Evolutionary conservation across 768 basidiomycete species (phyloP), one percentile per base, ranked within the genome.

Genomic region (Phlegmacium glaucopus): DNA sequence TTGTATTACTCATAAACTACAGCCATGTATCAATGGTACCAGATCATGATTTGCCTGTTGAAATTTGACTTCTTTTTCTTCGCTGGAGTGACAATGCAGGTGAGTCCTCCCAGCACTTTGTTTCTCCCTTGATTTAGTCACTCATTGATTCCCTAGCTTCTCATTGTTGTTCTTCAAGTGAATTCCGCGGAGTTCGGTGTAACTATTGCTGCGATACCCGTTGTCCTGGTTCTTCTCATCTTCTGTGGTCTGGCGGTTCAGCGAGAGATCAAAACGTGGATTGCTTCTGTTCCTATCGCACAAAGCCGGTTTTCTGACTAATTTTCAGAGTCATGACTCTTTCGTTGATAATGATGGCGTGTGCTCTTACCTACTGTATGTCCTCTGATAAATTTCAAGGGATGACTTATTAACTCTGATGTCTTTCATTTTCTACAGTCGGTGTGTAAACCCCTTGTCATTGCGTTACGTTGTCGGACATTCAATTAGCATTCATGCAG

Each of bases 41-140:
- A 93, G 68, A 80, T 93, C 57, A 79, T 91, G 75, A 81, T 93
- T 39, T 91, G 88, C 59, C 75, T 93, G 44, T 78, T 93, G 56
- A 93, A 91, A 62, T 90, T 93, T 63, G 90, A 93, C 64, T 93
- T 91, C 65, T 93, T 93, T 71, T 82, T 79, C 63, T 92, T 93
- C 61, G 75, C 78, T 16, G 90, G 85, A n/a, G 84, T 92, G 18
- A 91, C 90, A 2, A 90, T 91, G 78, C 90, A 93, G 80, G 90
- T 80, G 42, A 22, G 22, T 5, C 22, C 22, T 22, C 29, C 56
- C 17, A 22, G 12, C 16, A 2, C 9, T 18, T 4, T 16, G 7
- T 9, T 39, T 8, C 27, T 25, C 39, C 11, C 13, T 8, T 22
- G 28, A 28, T 18, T 12, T 34, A 42, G 6, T 39, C 38, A 32